Evolutionary conservation across 345 rosid species (phyloP).

Genomic region (Dipteronia sinensis): DNA sequence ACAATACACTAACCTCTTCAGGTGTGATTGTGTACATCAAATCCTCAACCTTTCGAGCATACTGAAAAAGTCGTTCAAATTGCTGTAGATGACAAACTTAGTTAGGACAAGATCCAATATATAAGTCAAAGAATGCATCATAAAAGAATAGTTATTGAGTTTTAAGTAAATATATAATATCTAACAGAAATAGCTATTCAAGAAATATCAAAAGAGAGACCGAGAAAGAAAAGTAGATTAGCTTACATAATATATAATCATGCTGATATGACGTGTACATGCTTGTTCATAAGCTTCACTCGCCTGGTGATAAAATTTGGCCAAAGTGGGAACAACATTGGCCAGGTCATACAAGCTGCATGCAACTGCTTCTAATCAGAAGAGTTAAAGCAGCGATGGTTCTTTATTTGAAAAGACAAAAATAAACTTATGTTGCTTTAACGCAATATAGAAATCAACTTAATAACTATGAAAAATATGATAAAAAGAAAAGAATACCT

Average conservation of each 20-base stretch:
- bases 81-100: constrained; percentile 56
- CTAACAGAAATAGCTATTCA: constrained; percentile 2
- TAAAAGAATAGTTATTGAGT: neutral
- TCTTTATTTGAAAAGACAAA: neutral
- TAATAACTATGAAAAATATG: constrained; percentile 1
- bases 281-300: constrained; percentile 99
- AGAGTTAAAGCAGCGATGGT: constrained; percentile 5
- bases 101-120: constrained; percentile 10
- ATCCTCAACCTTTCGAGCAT: constrained; percentile 88
- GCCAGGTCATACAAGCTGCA: constrained; percentile 97
- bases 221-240: constrained; percentile 12
- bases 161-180: neutral
- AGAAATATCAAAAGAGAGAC: neutral
- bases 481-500: constrained; percentile 44
- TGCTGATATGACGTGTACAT: constrained; percentile 92
- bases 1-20: constrained; percentile 73
- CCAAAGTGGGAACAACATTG: constrained; percentile 91
- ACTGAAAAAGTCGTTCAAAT: constrained; percentile 94
- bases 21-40: constrained; percentile 91
- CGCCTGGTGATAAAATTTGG: constrained; percentile 99
- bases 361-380: constrained; percentile 35
- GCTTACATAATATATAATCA: constrained; percentile 92
- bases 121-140: constrained; percentile 6
- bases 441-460: constrained; percentile 10
- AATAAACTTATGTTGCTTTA: neutral